phyloP scores from a whole-genome alignment of 2,329 filamentous ascomycete species.

The Sarocladium strictum region DNA sequence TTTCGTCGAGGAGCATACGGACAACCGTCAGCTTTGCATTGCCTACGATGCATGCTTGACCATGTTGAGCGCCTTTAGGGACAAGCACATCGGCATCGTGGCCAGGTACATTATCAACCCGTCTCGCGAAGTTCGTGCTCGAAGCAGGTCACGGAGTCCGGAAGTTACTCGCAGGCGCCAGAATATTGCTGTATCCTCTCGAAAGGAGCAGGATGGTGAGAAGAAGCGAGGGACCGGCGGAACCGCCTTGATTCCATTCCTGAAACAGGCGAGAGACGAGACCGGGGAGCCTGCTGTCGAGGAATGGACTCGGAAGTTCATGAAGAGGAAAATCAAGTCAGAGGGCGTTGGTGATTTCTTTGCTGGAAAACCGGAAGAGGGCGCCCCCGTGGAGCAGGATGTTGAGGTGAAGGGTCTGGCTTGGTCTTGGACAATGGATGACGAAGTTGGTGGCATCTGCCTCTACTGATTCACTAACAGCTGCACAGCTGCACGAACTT shows the following conservation, averaged over 20 bases:
- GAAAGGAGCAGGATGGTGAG: conserved; percentile 45
- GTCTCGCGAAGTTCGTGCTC: conserved; percentile 65
- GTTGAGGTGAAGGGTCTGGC: conserved; percentile 62
- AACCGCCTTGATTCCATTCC: conserved; percentile 87
- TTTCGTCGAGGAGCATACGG: conserved; percentile 61
- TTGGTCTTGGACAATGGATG: conserved; percentile 83
- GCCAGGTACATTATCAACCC: conserved; percentile 92
- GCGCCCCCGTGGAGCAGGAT: conserved; percentile 34
- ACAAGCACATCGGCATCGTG: conserved; percentile 95
- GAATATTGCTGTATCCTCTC: conserved; percentile 59
- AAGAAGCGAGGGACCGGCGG: conserved; percentile 74
- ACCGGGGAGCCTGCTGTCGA: conserved; percentile 85
- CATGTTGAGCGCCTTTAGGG: conserved; percentile 64
- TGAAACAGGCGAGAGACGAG: conserved; percentile 95
- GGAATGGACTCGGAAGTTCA: conserved; percentile 53
- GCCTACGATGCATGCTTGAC: conserved; percentile 88
- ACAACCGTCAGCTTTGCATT: conserved; percentile 61
- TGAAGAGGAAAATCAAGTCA: conserved; percentile 44
- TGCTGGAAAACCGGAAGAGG: conserved; percentile 44
- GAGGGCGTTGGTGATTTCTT: conserved; percentile 53
- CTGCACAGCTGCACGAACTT: background rate
- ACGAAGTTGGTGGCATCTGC: conserved; percentile 63
- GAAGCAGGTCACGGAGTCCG: conserved; percentile 54
- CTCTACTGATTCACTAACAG: conserved; percentile 31
- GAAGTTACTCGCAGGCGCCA: conserved; percentile 41